phyloP scores from a whole-genome alignment of 2,329 filamentous ascomycete species.

The Cercospora brassicicola region DNA sequence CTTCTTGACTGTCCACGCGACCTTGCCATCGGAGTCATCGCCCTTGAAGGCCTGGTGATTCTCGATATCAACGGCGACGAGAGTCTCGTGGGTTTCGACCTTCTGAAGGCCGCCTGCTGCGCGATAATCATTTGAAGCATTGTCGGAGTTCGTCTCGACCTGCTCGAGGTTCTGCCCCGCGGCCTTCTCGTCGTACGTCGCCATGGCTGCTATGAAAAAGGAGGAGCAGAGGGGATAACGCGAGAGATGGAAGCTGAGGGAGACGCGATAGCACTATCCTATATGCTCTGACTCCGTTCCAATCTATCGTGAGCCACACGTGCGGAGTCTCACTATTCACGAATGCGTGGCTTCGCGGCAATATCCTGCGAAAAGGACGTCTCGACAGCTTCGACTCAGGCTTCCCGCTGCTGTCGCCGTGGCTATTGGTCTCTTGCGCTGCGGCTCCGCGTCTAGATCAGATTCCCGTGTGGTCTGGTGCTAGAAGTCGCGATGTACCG shows the following conservation, averaged over 20 bases:
- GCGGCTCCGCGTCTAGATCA: not conserved
- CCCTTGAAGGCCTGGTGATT: conserved; percentile 43
- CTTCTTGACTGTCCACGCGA: conserved; percentile 40
- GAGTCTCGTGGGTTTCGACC: conserved; percentile 22
- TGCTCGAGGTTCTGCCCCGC: conserved; percentile 17
- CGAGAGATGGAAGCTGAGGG: not conserved
- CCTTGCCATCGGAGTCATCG: conserved; percentile 45
- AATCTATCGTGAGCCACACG: not conserved
- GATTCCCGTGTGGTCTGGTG: not conserved
- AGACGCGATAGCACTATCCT: conserved; percentile 1
- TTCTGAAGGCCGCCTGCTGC: conserved; percentile 20
- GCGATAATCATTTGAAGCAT: conserved; percentile 7
- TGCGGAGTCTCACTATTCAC: not conserved
- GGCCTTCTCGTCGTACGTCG: conserved; percentile 19
- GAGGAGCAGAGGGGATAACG: not conserved
- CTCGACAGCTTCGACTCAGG: conserved; percentile 12
- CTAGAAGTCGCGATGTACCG: not conserved
- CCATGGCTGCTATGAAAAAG: conserved; percentile 7
- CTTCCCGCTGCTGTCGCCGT: not conserved
- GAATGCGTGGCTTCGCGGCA: conserved; percentile 3
- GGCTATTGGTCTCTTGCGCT: not conserved
- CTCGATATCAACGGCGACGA: conserved; percentile 36
- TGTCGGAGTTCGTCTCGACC: conserved; percentile 20
- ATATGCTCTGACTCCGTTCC: not conserved
- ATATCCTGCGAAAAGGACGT: not conserved